phyloP scores from a whole-genome alignment of 23 red algal species.

The Chondrus crispus region DNA sequence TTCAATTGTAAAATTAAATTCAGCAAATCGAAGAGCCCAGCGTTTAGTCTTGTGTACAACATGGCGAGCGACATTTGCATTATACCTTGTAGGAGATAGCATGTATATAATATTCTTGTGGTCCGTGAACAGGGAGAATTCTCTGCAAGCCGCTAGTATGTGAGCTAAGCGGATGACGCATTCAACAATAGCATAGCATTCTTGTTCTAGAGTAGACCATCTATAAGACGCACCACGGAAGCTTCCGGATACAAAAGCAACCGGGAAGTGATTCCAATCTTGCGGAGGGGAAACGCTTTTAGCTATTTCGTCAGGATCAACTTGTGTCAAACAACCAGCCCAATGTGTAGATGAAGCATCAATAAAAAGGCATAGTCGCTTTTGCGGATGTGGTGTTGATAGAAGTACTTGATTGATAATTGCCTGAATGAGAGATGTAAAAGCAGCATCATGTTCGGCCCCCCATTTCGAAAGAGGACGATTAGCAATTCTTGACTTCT shows the following conservation, averaged over 20 bases:
- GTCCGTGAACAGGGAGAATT: slow-evolving; percentile 18
- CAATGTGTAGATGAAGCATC: neutral
- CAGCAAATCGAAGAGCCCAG: slow-evolving; percentile 1
- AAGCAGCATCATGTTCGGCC: slow-evolving; percentile 8
- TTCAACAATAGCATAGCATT: neutral
- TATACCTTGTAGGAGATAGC: neutral
- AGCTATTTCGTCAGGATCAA: neutral
- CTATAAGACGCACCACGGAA: slow-evolving; percentile 13
- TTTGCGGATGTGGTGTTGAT: neutral
- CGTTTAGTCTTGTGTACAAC: neutral
- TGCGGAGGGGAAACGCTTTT: neutral
- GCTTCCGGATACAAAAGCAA: slow-evolving; percentile 26
- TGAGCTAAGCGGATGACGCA: neutral
- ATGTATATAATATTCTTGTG: slow-evolving; percentile 13
- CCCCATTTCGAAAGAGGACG: slow-evolving; percentile 13
- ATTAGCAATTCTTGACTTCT: slow-evolving; percentile 1
- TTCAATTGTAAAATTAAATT: slow-evolving; percentile 11
- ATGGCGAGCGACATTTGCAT: neutral
- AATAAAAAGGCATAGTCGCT: slow-evolving; percentile 12
- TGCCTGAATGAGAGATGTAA: neutral
- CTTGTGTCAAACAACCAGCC: slow-evolving; percentile 33
- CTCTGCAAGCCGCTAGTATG: neutral
- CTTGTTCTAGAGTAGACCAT: neutral
- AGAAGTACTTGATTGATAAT: slow-evolving; percentile 8
- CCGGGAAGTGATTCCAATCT: slow-evolving; percentile 5